These are phyloP conservation scores for Mortierella hygrophila DNA, from an alignment of 192 early-diverging fungal genomes.

Conservation along the genomic window DNA sequence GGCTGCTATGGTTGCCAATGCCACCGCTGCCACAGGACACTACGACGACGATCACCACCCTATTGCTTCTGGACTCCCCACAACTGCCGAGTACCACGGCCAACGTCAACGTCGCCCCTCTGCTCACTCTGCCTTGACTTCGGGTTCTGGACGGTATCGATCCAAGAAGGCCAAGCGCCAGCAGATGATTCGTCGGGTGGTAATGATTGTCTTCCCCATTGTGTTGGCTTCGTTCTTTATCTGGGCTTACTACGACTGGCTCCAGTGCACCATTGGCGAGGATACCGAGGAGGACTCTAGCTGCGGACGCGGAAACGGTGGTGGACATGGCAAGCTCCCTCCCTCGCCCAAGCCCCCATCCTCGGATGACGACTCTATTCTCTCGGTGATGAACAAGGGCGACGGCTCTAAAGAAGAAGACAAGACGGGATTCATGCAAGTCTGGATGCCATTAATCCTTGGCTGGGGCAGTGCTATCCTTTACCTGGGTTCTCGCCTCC, in stretches of 20 bases:
- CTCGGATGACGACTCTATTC: neutral
- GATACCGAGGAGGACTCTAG: constrained; percentile 23
- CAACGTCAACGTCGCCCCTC: constrained; percentile 38
- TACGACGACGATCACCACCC: constrained; percentile 3
- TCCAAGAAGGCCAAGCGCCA: constrained; percentile 37
- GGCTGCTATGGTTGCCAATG: constrained; percentile 51
- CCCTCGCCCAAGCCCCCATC: constrained; percentile 16
- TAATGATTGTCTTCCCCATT: constrained; percentile 36
- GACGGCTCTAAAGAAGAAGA: constrained; percentile 9
- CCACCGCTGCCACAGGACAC: constrained; percentile 28
- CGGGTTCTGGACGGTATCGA: constrained; percentile 29
- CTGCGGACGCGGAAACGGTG: constrained; percentile 38
- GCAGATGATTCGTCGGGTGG: constrained; percentile 29
- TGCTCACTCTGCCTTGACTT: constrained; percentile 39
- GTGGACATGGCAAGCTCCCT: constrained; percentile 44
- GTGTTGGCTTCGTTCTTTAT: constrained; percentile 28
- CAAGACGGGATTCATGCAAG: constrained; percentile 15
- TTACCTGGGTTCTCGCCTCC: constrained; percentile 80
- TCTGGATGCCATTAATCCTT: constrained; percentile 71
- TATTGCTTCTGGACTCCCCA: neutral
- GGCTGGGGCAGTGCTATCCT: constrained; percentile 81
- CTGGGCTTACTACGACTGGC: constrained; percentile 52
- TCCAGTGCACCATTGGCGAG: constrained; percentile 52
- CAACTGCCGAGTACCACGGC: neutral
- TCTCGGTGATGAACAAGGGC: constrained; percentile 17